A percentile compares a stretch with the other conserved stretches of the same genome.
phyloP scores from a whole-genome alignment of 805 yeast genomes.

The Wickerhamiella shivajii region DNA sequence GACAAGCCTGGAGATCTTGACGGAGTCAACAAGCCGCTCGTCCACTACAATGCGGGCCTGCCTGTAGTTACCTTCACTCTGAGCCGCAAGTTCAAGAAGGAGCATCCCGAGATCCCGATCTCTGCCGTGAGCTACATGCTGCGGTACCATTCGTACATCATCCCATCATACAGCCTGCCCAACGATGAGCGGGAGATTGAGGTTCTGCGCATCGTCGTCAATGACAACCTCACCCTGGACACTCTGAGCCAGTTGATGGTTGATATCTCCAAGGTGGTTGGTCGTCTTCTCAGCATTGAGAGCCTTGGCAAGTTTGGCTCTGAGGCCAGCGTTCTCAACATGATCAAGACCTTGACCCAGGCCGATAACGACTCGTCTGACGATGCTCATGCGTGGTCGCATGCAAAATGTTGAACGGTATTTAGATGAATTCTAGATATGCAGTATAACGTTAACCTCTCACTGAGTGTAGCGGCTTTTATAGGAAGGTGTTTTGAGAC shows the following conservation, averaged over 20 bases:
- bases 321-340: not conserved
- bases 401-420: not conserved
- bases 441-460: not conserved
- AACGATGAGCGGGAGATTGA: conserved; percentile 41
- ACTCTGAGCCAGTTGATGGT: conserved; percentile 49
- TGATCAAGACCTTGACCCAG: not conserved
- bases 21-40: conserved; percentile 6
- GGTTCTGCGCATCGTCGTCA: conserved; percentile 72
- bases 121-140: conserved; percentile 54
- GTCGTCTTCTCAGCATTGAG: conserved; percentile 35
- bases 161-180: conserved; percentile 82
- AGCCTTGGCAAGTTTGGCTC: not conserved
- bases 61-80: conserved; percentile 85
- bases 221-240: conserved; percentile 50
- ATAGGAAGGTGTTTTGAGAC: too few species aligned
- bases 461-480: too few species aligned
- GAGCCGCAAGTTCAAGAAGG: conserved; percentile 37
- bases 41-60: conserved; percentile 51
- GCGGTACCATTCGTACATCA: conserved; percentile 70
- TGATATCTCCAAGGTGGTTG: conserved; percentile 40
- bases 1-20: conserved; percentile 22
- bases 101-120: conserved; percentile 75
- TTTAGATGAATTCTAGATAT: not conserved
- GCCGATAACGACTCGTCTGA: not conserved
- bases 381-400: not conserved